Conservation (phyloP, 306 rosid species). For the Herpetospermum pedunculosum region DNA sequence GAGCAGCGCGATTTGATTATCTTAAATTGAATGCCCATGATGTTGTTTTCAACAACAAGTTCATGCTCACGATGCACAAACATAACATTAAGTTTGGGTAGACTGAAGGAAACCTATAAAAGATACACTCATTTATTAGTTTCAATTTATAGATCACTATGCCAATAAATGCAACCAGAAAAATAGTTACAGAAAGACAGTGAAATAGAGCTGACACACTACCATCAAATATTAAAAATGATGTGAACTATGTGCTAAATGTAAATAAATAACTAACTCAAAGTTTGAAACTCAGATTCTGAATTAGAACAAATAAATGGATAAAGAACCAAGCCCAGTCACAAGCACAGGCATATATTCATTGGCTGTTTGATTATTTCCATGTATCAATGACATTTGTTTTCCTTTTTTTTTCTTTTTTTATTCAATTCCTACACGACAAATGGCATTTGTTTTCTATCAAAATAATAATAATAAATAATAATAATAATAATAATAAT, state of each 20-base stretch:
- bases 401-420: no score
- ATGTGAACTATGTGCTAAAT: neutral
- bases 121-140: slow-evolving; percentile 7
- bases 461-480: neutral
- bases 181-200: neutral
- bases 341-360: neutral
- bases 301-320: neutral
- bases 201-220: neutral
- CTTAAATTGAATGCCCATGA: slow-evolving; percentile 78
- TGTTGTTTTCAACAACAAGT: slow-evolving; percentile 66
- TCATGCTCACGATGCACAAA: slow-evolving; percentile 62
- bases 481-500: neutral
- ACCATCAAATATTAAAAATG: neutral
- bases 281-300: neutral
- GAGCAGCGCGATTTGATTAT: slow-evolving; percentile 57
- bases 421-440: no score
- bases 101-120: slow-evolving; percentile 71
- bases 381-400: neutral
- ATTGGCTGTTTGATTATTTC: neutral
- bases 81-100: slow-evolving; percentile 78
- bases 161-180: neutral
- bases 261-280: neutral
- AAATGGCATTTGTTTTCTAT: no score
- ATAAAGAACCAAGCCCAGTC: neutral
- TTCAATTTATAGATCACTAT: slow-evolving; percentile 7